Conservation (phyloP, 768 basidiomycete genomes). For the button mushroom (Agaricus bisporus) region DNA sequence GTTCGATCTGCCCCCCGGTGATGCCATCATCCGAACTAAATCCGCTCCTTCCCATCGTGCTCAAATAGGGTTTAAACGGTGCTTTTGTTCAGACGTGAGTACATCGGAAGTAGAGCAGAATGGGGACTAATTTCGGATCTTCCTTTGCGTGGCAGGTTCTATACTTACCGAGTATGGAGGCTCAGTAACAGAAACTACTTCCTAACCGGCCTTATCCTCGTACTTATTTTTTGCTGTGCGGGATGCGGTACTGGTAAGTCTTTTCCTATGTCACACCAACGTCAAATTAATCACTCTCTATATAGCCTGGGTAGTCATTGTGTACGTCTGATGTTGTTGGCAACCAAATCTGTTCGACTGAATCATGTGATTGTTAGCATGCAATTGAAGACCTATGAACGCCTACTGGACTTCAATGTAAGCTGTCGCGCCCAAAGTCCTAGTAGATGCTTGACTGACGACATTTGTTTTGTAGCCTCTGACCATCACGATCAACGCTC, state of each 20-base stretch:
- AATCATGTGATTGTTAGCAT: conserved; percentile 19
- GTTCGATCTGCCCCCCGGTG: not conserved
- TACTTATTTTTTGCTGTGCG: conserved; percentile 26
- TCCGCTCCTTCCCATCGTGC: not conserved
- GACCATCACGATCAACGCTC: conserved; percentile 45
- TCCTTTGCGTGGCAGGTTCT: conserved; percentile 29
- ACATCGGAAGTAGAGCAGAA: not conserved
- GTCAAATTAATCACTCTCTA: not conserved
- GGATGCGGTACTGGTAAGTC: conserved; percentile 30
- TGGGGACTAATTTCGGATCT: not conserved
- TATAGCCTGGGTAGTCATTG: conserved; percentile 35
- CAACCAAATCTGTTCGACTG: not conserved
- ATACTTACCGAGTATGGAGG: conserved; percentile 42
- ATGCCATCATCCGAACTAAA: not conserved
- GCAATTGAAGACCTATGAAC: conserved; percentile 29
- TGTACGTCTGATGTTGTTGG: conserved; percentile 24
- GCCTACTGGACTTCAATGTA: conserved; percentile 31
- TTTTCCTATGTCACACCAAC: not conserved
- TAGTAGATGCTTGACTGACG: not conserved
- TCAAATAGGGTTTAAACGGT: conserved; percentile 39
- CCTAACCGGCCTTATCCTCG: conserved; percentile 24
- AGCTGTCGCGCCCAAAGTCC: conserved; percentile 3
- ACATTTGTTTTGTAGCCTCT: conserved; percentile 26
- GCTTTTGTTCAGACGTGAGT: conserved; percentile 46
- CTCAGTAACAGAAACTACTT: conserved; percentile 34